phyloP scores from a whole-genome alignment of 1,139 yeast genomes.

The Hyphopichia wangnamkhiaoensis region DNA sequence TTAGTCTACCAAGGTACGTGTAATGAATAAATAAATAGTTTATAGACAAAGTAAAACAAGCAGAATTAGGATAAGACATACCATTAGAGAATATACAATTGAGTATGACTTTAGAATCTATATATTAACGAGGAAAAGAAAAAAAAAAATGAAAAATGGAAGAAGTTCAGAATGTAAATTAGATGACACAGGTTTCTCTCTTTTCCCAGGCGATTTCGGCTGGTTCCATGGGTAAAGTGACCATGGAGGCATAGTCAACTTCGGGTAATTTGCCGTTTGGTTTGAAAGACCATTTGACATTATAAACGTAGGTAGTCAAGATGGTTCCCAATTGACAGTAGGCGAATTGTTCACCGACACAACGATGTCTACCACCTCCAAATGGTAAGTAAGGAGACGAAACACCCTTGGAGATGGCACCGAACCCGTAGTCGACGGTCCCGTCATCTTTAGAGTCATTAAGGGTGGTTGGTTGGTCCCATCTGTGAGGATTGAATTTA shows the following conservation, averaged over 20 bases:
- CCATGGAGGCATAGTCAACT: constrained; percentile 91
- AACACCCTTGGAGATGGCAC: constrained; percentile 94
- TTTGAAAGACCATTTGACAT: constrained; percentile 73
- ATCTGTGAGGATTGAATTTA: constrained; percentile 80
- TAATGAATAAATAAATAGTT: constrained; percentile 1
- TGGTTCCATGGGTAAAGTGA: constrained; percentile 82
- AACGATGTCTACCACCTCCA: constrained; percentile 99
- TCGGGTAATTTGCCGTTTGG: constrained; percentile 62
- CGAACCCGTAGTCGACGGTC: constrained; percentile 90
- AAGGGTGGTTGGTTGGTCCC: constrained; percentile 59
- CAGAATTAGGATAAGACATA: neutral
- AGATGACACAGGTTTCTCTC: constrained; percentile 42
- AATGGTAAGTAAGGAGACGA: constrained; percentile 94
- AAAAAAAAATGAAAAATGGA: neutral
- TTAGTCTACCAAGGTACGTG: too few relatives aligned
- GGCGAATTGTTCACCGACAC: constrained; percentile 99
- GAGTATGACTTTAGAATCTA: neutral
- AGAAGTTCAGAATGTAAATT: constrained; percentile 1
- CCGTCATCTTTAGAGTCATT: constrained; percentile 45
- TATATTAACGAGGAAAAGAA: neutral
- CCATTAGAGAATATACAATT: neutral
- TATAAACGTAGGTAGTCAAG: constrained; percentile 72
- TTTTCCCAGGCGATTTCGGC: constrained; percentile 78
- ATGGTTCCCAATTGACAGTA: constrained; percentile 90
- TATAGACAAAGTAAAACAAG: neutral